Evolutionary conservation across 1,284 basidiomycete species (phyloP), one percentile per base, ranked within the genome.

Genomic region (Neolentinus lepideus): DNA sequence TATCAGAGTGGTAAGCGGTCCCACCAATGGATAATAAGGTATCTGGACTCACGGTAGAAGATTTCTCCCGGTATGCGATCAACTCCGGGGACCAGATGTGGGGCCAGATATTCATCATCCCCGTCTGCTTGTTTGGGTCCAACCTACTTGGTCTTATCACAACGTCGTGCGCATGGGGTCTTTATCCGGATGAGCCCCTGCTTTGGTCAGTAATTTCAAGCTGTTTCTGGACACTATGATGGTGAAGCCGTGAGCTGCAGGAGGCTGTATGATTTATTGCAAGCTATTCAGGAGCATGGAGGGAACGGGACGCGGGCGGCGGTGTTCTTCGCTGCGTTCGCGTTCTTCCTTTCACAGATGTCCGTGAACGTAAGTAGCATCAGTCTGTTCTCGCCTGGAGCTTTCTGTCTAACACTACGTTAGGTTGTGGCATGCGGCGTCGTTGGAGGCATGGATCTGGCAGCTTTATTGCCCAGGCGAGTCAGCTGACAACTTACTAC

Each of bases 41-140:
- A n/a, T 9, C 16, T 43, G 19, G 8, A 43, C 38, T 21, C 8
- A 43, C 19, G 6, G 38, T 3, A 16, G 12, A 43, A 71, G 69
- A 71, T 54, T 71, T 70, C 54, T 67, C 68, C 16, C 62, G 69
- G 35, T 71, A 70, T 56, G 67, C 68, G 3, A 61, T 61, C 22
- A 61, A 66, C 9, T 62, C 67, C 3, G 67, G 67, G 45, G 60
- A 68, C 46, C 68, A 69, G 45, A 59, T 69, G 24, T 66, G 62
- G 59, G 67, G 68, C 2, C 69, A 70, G 55, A 58, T 70, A 19
- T 66, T 70, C 50, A 61, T 67, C 36, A 68, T 71, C 21, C 69
- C 69, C 2, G 16, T 69, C 21, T 67, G 67, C 53, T 61, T 68
- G 8, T 60, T 69, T 27, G 68, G 66, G 2, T 64, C 67, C n/a